phyloP scores from a whole-genome alignment of 2,329 filamentous ascomycete genomes.

The Diaporthe citri region DNA sequence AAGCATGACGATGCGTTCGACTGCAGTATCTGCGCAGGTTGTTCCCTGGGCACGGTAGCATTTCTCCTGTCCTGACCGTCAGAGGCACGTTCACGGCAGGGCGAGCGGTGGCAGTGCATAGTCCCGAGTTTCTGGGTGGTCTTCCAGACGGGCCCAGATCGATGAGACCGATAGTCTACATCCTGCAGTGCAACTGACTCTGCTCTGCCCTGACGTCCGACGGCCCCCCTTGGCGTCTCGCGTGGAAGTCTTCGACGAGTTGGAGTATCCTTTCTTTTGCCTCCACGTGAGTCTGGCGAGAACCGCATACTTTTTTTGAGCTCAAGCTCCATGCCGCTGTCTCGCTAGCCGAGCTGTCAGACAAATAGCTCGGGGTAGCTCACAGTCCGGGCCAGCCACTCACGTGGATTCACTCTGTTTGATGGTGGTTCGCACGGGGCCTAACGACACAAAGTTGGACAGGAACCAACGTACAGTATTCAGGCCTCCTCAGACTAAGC shows the following conservation, averaged over 20 bases:
- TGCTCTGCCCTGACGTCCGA: background rate
- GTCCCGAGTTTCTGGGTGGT: conserved; percentile 27
- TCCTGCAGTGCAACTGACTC: conserved; percentile 24
- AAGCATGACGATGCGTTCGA: conserved; percentile 18
- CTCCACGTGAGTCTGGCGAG: background rate
- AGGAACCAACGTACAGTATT: background rate
- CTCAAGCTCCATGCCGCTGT: background rate
- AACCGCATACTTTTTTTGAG: background rate
- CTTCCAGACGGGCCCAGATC: conserved; percentile 26
- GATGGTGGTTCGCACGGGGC: background rate
- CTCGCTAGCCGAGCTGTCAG: conserved; percentile 19
- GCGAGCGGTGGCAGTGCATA: conserved; percentile 30
- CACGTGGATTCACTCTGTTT: background rate
- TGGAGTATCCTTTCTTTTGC: background rate
- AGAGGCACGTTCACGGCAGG: background rate
- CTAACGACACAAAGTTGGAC: background rate
- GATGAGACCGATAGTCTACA: conserved; percentile 27
- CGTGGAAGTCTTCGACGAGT: background rate
- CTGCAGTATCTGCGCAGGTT: conserved; percentile 10
- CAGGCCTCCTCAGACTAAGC: background rate
- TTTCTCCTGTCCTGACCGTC: conserved; percentile 28
- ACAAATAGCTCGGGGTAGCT: background rate
- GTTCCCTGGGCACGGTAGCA: conserved; percentile 25
- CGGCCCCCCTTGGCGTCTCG: background rate
- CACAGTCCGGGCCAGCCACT: background rate